A percentile compares a stretch with the other conserved stretches of the same genome.
Conservation (phyloP, 441 rosid genomes). For the Dalechampia spathulata region DNA sequence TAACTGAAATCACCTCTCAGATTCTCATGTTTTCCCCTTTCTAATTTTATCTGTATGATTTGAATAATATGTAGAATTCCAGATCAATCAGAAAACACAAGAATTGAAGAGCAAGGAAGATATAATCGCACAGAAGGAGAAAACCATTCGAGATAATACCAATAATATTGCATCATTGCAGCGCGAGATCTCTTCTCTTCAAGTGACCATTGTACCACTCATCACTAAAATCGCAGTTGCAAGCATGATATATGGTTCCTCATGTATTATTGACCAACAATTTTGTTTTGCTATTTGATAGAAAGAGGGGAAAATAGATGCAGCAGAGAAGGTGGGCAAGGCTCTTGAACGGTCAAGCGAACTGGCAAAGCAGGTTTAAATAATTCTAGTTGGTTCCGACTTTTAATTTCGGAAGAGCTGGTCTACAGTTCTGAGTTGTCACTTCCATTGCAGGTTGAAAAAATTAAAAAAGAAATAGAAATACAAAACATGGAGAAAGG, state of each 20-base stretch:
- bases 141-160: slow-evolving; percentile 41
- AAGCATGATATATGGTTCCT: too few relatives aligned
- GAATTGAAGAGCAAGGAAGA: slow-evolving; percentile 59
- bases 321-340: slow-evolving; percentile 58
- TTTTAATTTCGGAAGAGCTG: background rate
- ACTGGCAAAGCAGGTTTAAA: slow-evolving; percentile 67
- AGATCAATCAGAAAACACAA: slow-evolving; percentile 43
- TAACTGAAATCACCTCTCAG: too few relatives aligned
- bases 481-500: slow-evolving; percentile 50
- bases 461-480: slow-evolving; percentile 48
- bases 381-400: slow-evolving; percentile 1
- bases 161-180: slow-evolving; percentile 54
- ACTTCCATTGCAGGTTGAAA: slow-evolving; percentile 43
- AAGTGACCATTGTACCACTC: slow-evolving; percentile 30
- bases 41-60: too few relatives aligned
- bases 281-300: slow-evolving; percentile 8
- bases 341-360: slow-evolving; percentile 64
- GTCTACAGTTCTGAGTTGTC: slow-evolving; percentile 7
- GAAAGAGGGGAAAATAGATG: slow-evolving; percentile 50
- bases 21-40: too few relatives aligned
- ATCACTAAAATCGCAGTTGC: too few relatives aligned
- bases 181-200: slow-evolving; percentile 55
- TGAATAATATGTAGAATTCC: slow-evolving; percentile 41
- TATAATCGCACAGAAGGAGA: slow-evolving; percentile 51
- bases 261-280: too few relatives aligned